These are phyloP conservation scores for Diaporthe capsici DNA, from an alignment of 2,329 filamentous ascomycete species.

Conservation along the genomic window DNA sequence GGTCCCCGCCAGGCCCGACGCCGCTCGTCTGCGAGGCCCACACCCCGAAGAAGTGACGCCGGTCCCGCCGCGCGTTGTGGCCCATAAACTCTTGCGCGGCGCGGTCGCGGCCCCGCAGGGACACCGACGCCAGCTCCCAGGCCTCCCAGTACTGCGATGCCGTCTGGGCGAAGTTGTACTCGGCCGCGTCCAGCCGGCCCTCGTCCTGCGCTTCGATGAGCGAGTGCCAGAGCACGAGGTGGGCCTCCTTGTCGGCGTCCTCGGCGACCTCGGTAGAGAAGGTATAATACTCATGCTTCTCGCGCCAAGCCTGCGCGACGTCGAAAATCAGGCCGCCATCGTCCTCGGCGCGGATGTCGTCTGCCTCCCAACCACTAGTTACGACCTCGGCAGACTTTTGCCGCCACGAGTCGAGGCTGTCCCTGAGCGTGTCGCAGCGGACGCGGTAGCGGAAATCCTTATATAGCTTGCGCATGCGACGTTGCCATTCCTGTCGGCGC, in stretches of 20 bases:
- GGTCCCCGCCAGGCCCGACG: conserved; percentile 42
- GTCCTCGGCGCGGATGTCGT: conserved; percentile 45
- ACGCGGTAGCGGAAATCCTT: conserved; percentile 46
- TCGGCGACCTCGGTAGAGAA: conserved; percentile 46
- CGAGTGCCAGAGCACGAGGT: conserved; percentile 45
- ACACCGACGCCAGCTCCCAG: conserved; percentile 48
- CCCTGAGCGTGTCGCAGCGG: conserved; percentile 45
- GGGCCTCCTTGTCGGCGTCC: conserved; percentile 48
- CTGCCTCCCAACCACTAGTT: conserved; percentile 45
- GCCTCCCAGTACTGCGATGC: conserved; percentile 43
- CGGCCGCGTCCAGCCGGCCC: conserved; percentile 45
- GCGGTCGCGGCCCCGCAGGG: conserved; percentile 44
- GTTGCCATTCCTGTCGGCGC: conserved; percentile 42
- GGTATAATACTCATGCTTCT: conserved; percentile 39
- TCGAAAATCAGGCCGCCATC: conserved; percentile 46
- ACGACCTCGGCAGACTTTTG: conserved; percentile 43
- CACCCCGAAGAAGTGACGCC: conserved; percentile 44
- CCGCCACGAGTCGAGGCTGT: conserved; percentile 47
- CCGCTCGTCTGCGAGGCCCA: conserved; percentile 45
- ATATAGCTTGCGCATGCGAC: conserved; percentile 45
- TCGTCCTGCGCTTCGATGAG: conserved; percentile 44
- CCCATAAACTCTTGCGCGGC: conserved; percentile 45
- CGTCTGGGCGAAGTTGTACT: conserved; percentile 46
- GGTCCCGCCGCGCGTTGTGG: conserved; percentile 45
- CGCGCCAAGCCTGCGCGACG: conserved; percentile 45